A percentile compares a stretch with the other conserved stretches of the same genome.
Conservation (phyloP, 495 filamentous ascomycete species). For the Talaromyces proteolyticus region DNA sequence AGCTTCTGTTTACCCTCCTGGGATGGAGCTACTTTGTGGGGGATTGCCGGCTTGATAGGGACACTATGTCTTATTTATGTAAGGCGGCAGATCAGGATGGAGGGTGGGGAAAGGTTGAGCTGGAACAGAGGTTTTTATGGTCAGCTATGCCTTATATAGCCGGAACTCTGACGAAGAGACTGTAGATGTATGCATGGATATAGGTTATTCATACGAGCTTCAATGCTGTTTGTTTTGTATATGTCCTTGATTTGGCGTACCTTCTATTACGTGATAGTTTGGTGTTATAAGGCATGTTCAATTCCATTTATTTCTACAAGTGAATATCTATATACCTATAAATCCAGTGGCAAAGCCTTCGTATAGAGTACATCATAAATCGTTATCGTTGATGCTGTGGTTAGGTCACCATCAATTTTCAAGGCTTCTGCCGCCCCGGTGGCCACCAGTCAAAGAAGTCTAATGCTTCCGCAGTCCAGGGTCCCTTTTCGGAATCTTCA, state of each 20-base stretch:
- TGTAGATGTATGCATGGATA: too few relatives aligned
- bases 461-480: slow-evolving; percentile 55
- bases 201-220: too few relatives aligned
- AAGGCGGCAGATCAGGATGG: slow-evolving; percentile 38
- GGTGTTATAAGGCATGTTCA: too few relatives aligned
- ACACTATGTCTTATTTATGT: slow-evolving; percentile 46
- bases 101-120: slow-evolving; percentile 49
- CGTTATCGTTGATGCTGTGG: neutral
- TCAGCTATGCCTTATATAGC: slow-evolving; percentile 48
- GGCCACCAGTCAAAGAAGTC: slow-evolving; percentile 56
- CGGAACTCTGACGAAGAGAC: slow-evolving; percentile 45
- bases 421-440: slow-evolving; percentile 28
- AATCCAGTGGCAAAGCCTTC: too few relatives aligned
- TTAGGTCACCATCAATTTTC: neutral
- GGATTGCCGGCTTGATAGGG: slow-evolving; percentile 52
- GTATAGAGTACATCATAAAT: neutral
- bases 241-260: too few relatives aligned
- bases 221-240: too few relatives aligned
- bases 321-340: too few relatives aligned
- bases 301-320: neutral
- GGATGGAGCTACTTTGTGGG: slow-evolving; percentile 47
- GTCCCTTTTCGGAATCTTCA: slow-evolving; percentile 15
- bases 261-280: too few relatives aligned
- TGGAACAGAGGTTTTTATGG: slow-evolving; percentile 43
- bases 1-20: slow-evolving; percentile 23